Evolutionary conservation across 2,329 filamentous ascomycete species (phyloP), one percentile per base, ranked within the genome.

Genomic region (Xylaria sp.): DNA sequence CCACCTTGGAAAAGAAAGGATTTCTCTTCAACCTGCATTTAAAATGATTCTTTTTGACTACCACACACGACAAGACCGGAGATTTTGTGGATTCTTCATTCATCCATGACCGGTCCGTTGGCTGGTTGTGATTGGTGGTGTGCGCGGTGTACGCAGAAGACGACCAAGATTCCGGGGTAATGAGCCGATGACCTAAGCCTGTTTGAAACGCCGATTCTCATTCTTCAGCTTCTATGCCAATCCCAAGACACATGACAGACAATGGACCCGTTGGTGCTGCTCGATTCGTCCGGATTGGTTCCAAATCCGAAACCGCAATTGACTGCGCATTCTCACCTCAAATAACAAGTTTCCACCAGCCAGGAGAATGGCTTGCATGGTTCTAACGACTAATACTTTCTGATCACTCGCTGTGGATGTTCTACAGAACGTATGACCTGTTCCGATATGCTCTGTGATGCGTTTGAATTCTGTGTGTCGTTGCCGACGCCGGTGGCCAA

Each of bases 121-220:
- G 50, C 10, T 41, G 36, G 63, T 15, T 34, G n/a, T 61, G 57
- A 65, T 65, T 65, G 57, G 63, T 30, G 57, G 39, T 48, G 45
- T 36, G 41, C 34, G 28, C 25, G 57, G 39, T 48, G 45, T 36
- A 50, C 34, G 28, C 25, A 65, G 32, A 34, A 56, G 30, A 50
- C 39, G 25, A 56, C 30, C 57, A 66, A 48, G 25, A 62, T 20
- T 18, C 50, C 60, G 59, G 57, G 18, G 56, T 36, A 4, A 43
- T 39, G 34, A 46, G 30, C 50, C 57, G 25, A 43, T 39, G 15
- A 41, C 50, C 50, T 58, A 55, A 53, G n/a, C 48, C 30, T 65
- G 18, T 20, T 48, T 59, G 30, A 23, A 56, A 10, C 20, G 30
- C 10, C 30, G 53, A 48, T 39, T 25, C 28, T 60, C 48, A 30